A percentile compares a stretch with the other conserved stretches of the same genome.
Evolutionary conservation across 2,329 filamentous ascomycete genomes (phyloP).

Genomic region (Bipolaris victoriae): DNA sequence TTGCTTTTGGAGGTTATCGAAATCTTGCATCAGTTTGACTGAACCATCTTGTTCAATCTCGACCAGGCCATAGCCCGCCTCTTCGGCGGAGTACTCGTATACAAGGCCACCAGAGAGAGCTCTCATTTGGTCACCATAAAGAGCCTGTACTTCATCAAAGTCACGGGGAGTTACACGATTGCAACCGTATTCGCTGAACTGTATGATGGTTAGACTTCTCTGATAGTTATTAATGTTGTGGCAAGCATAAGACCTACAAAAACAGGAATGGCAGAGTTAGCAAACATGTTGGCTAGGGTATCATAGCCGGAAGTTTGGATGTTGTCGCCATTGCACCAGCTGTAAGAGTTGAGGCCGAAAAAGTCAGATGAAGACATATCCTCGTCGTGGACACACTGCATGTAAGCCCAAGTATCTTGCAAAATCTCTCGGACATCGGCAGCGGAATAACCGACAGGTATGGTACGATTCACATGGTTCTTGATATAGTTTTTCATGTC

Average conservation of each 20-base stretch:
- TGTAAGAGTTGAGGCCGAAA: conserved; percentile 78
- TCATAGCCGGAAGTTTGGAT: conserved; percentile 67
- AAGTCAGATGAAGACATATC: conserved; percentile 71
- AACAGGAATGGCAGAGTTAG: conserved; percentile 70
- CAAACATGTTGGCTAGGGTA: conserved; percentile 68
- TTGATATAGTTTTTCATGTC: conserved; percentile 73
- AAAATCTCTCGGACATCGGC: conserved; percentile 77
- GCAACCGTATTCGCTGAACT: conserved; percentile 81
- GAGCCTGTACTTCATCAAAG: conserved; percentile 75
- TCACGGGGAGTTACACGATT: conserved; percentile 68
- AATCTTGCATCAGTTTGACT: conserved; percentile 54
- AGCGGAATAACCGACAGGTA: conserved; percentile 72
- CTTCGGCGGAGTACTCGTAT: conserved; percentile 79
- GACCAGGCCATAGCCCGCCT: conserved; percentile 62
- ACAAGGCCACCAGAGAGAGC: conserved; percentile 78
- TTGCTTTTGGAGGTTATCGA: conserved; percentile 74
- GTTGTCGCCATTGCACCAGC: conserved; percentile 72
- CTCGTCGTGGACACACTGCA: conserved; percentile 67
- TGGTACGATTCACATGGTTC: conserved; percentile 61
- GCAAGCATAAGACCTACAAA: conserved; percentile 55
- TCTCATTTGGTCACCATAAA: conserved; percentile 75
- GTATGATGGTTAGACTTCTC: neutral
- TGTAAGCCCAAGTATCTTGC: conserved; percentile 76
- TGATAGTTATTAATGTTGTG: neutral
- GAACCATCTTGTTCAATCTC: conserved; percentile 53